Evolutionary conservation across 1,284 basidiomycete species (phyloP).

Genomic region (Leccinum holopus): DNA sequence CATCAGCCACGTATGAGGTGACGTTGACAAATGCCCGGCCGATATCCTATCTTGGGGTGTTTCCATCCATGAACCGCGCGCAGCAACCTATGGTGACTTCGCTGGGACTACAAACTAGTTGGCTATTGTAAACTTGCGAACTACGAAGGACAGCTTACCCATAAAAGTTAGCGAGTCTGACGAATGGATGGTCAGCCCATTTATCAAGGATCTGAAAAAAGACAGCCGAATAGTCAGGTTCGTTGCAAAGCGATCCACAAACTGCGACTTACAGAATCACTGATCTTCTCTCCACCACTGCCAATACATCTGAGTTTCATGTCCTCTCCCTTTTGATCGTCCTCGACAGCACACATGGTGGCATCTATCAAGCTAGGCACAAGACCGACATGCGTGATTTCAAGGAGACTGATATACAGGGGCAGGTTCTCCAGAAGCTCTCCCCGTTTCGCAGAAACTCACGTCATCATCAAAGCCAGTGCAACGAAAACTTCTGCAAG

Average conservation of each 20-base stretch:
- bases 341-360: slow-evolving; percentile 43
- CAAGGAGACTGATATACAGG: slow-evolving; percentile 42
- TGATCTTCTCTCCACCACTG: too few relatives aligned
- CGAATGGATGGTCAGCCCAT: slow-evolving; percentile 47
- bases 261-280: too few relatives aligned
- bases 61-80: slow-evolving; percentile 43
- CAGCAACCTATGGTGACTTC: slow-evolving; percentile 55
- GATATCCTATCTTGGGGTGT: slow-evolving; percentile 46
- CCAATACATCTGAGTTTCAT: too few relatives aligned
- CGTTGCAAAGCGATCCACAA: too few relatives aligned
- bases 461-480: slow-evolving; percentile 46
- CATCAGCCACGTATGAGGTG: slow-evolving; percentile 41
- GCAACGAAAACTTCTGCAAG: slow-evolving; percentile 46
- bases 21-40: slow-evolving; percentile 41
- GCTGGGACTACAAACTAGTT: slow-evolving; percentile 34
- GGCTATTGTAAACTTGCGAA: not conserved
- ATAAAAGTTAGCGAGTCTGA: slow-evolving; percentile 52
- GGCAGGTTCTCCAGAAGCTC: slow-evolving; percentile 49
- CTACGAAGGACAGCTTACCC: slow-evolving; percentile 35
- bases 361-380: slow-evolving; percentile 57
- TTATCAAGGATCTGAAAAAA: slow-evolving; percentile 36
- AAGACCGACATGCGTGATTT: slow-evolving; percentile 51
- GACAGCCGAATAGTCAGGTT: too few relatives aligned
- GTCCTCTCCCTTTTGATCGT: not conserved
- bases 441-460: slow-evolving; percentile 45